These are phyloP conservation scores for Solanum acaule DNA, from an alignment of 257 asterid species.

Conservation along the genomic window DNA sequence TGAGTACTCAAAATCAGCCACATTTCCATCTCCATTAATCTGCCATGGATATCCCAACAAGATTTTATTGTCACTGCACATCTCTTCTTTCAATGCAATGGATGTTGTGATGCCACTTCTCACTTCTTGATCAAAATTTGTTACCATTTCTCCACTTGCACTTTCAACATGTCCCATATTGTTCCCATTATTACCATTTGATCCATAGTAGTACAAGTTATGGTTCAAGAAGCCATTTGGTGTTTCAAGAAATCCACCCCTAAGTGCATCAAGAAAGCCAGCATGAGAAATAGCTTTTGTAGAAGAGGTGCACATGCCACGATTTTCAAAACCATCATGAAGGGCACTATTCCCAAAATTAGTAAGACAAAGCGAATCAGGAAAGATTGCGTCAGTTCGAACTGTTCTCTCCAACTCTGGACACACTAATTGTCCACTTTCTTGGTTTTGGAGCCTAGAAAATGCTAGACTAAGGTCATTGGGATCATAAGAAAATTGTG, in stretches of 20 bases:
- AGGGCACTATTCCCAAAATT: neutral
- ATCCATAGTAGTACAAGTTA: slow-evolving; percentile 20
- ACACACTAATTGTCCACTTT: slow-evolving; percentile 8
- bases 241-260: slow-evolving; percentile 26
- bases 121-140: slow-evolving; percentile 17
- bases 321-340: slow-evolving; percentile 9
- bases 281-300: neutral
- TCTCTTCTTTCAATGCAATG: slow-evolving; percentile 56
- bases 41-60: slow-evolving; percentile 86
- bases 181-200: neutral
- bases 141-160: slow-evolving; percentile 26
- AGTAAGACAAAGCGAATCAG: neutral
- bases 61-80: slow-evolving; percentile 17
- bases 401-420: slow-evolving; percentile 14
- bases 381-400: neutral
- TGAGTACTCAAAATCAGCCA: slow-evolving; percentile 25
- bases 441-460: slow-evolving; percentile 62
- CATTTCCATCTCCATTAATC: slow-evolving; percentile 4
- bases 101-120: slow-evolving; percentile 9
- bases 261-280: neutral
- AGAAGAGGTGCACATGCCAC: neutral
- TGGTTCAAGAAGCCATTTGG: slow-evolving; percentile 17
- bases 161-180: slow-evolving; percentile 11
- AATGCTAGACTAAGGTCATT: slow-evolving; percentile 55
- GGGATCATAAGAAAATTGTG: slow-evolving; percentile 25